These are phyloP conservation scores for Plasmodium fragile DNA, from an alignment of 169 alveolate species.

Conservation along the genomic window DNA sequence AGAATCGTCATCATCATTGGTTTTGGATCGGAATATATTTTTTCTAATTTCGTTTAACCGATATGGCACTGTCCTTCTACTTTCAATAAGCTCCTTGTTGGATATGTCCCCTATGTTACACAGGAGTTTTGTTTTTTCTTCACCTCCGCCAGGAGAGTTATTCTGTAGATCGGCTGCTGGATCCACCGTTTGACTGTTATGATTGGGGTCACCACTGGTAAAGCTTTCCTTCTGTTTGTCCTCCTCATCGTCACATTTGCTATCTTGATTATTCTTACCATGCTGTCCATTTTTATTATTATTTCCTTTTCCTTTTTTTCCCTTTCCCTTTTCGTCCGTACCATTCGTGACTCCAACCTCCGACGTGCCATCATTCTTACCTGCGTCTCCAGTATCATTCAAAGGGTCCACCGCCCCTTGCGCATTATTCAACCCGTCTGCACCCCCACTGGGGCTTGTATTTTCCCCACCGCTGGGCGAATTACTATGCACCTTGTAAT, in stretches of 20 bases:
- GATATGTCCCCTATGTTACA: slow-evolving; percentile 20
- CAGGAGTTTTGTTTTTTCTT: slow-evolving; percentile 15
- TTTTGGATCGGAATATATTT: slow-evolving; percentile 27
- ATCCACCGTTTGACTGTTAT: neutral
- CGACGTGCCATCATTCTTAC: neutral
- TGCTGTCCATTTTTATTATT: neutral
- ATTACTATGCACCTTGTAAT: neutral
- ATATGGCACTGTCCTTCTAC: slow-evolving; percentile 15
- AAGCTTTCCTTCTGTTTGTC: neutral
- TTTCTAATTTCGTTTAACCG: slow-evolving; percentile 30
- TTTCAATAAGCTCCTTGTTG: slow-evolving; percentile 20
- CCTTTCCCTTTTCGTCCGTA: neutral
- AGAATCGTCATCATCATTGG: slow-evolving; percentile 51
- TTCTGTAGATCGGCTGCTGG: neutral
- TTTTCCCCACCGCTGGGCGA: neutral
- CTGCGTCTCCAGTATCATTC: neutral
- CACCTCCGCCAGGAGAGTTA: neutral
- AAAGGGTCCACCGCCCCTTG: neutral
- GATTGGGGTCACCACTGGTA: neutral
- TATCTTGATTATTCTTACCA: neutral
- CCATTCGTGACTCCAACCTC: neutral
- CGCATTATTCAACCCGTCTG: neutral
- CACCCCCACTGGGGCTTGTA: neutral
- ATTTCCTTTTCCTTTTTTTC: neutral
- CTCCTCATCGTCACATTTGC: neutral